Evolutionary conservation across 2,329 filamentous ascomycete genomes (phyloP).

Genomic region (Fusarium metavorans): DNA sequence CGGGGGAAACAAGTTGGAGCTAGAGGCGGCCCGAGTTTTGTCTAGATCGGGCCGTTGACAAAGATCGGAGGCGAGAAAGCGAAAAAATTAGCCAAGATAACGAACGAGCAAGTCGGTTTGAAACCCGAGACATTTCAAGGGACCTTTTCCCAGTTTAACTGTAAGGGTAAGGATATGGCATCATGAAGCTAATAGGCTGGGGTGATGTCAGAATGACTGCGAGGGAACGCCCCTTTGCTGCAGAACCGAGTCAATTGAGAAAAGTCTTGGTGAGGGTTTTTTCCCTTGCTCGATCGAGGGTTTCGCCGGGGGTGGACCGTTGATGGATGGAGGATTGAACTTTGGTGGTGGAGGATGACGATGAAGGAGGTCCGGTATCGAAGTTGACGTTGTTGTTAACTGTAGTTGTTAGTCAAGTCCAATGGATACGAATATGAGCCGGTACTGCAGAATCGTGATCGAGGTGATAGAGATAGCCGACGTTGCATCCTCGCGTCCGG

Average conservation of each 20-base stretch:
- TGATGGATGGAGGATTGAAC: background rate
- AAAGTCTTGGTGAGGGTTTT: slow-evolving; percentile 31
- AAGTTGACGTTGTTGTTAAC: slow-evolving; percentile 2
- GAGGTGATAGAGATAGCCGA: slow-evolving; percentile 29
- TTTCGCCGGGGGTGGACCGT: slow-evolving; percentile 28
- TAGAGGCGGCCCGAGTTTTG: slow-evolving; percentile 37
- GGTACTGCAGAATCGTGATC: slow-evolving; percentile 14
- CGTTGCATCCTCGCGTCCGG: slow-evolving; percentile 35
- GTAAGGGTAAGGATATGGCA: slow-evolving; percentile 5
- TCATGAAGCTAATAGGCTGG: slow-evolving; percentile 9
- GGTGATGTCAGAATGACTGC: slow-evolving; percentile 35
- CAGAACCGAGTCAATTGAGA: slow-evolving; percentile 19
- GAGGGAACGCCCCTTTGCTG: slow-evolving; percentile 28
- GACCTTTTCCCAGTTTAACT: background rate
- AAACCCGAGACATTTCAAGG: slow-evolving; percentile 21
- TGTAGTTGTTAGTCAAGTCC: background rate
- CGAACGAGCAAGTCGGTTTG: slow-evolving; percentile 15
- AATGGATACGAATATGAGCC: slow-evolving; percentile 10
- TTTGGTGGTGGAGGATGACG: background rate
- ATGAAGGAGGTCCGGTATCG: background rate
- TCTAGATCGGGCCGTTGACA: slow-evolving; percentile 33
- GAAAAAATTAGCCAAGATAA: background rate
- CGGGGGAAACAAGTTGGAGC: background rate
- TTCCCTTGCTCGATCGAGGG: slow-evolving; percentile 5
- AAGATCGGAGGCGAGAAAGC: slow-evolving; percentile 5